Base-by-base conservation (phyloP, 1,139 yeast genomes). In the Fermentozyma sake region DNA sequence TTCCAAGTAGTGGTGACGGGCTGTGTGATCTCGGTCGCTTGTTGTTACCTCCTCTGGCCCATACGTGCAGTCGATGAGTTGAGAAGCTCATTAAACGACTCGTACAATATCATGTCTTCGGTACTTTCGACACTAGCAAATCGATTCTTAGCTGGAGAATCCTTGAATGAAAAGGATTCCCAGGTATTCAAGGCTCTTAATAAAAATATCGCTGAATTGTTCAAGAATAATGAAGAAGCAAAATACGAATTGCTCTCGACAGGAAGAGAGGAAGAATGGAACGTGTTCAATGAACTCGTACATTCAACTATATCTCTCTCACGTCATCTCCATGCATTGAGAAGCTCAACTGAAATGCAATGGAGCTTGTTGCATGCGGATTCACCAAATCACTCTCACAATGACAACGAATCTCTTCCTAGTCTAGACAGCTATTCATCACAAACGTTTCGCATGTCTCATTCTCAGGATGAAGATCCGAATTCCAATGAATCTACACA, bases 261-360 rank as follows among this genome's bases (percentile, higher is more conserved):
- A 9, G 93, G 93, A 0, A 58, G 65, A 30, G 84, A 76, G 38
- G 41, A 46, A 4, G 82, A 81, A 44, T 76, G 66, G 55, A 33
- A 40, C 1, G 44, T 69, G 4, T 59, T 76, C 27, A 51, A 51
- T 11, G 48, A 65, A 24, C 51, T 82, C 17, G 80, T 76, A 1
- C 55, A 57, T 2, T 68, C 79, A 0, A 70, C 79, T 6, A 64
- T 69, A 24, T 62, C 72, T 7, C 51, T 84, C 33, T 58, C 73
- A 2, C 67, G 75, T 35, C 79, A 76, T 40, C 50, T 83, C 23
- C 82, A 80, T 30, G 93, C 91, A 0, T 58, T 85, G 37, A 60
- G 75, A 35, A 69, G 80, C 20, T 79, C 89, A 7, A 72, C 78
- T 2, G 81, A 77, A 34, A 79, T 80, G 61, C 83, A 79, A 46